Conservation (phyloP, 306 rosid genomes). For the Parietaria judaica region DNA sequence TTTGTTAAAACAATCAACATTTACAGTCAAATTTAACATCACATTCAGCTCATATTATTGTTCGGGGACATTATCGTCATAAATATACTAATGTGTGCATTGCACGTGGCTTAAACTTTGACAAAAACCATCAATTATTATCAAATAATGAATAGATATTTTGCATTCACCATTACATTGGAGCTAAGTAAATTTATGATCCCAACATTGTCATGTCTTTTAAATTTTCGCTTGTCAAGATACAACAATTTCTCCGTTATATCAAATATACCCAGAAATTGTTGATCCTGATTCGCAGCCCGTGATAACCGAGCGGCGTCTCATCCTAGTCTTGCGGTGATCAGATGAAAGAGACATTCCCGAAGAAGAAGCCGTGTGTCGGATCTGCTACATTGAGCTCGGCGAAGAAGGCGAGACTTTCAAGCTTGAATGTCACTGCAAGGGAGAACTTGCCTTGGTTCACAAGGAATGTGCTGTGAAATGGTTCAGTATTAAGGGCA, state of each 20-base stretch:
- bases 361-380: slow-evolving; percentile 77
- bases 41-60: no score
- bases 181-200: no score
- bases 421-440: slow-evolving; percentile 82
- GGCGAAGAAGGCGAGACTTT: slow-evolving; percentile 61
- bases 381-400: slow-evolving; percentile 71
- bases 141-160: no score
- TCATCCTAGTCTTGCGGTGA: slow-evolving; percentile 31
- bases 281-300: slow-evolving; percentile 14
- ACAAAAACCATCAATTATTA: no score
- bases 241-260: slow-evolving; percentile 14
- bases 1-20: no score
- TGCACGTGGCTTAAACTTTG: no score
- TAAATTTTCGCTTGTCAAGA: background rate
- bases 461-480: slow-evolving; percentile 70
- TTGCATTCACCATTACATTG: no score
- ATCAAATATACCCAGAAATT: slow-evolving; percentile 12
- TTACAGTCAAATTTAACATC: no score
- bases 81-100: no score
- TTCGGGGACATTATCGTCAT: no score
- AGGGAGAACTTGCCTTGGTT: slow-evolving; percentile 85
- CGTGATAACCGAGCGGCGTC: slow-evolving; percentile 28
- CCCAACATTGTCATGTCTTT: no score
- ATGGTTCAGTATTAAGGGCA: slow-evolving; percentile 90
- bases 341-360: slow-evolving; percentile 60